Percentiles rank a stretch among this genome's conserved stretches.
Conservation (phyloP, 2,329 filamentous ascomycete species). For the Neonectria magnoliae region DNA sequence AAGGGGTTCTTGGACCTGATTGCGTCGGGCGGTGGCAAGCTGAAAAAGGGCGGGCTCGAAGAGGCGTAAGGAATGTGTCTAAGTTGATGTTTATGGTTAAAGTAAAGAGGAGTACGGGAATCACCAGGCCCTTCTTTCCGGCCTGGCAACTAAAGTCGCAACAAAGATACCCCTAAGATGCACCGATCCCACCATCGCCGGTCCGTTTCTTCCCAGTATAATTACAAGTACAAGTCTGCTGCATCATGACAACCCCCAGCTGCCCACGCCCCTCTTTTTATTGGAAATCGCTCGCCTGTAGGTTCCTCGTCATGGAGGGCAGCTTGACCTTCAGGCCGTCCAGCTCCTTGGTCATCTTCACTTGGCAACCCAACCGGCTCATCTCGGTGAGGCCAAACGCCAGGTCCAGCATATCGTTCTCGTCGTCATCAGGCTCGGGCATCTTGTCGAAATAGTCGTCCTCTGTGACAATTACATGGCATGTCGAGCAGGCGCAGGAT, state of each 20-base stretch:
- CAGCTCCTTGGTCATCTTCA: constrained; percentile 89
- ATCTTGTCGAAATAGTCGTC: constrained; percentile 81
- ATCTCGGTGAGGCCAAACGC: constrained; percentile 93
- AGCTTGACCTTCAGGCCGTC: constrained; percentile 87
- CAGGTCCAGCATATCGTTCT: constrained; percentile 91
- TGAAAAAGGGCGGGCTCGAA: constrained; percentile 68
- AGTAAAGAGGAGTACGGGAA: constrained; percentile 44
- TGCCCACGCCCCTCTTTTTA: constrained; percentile 26
- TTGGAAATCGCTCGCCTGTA: constrained; percentile 93
- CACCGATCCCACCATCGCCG: constrained; percentile 38
- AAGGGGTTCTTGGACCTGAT: constrained; percentile 96
- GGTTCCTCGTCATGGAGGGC: constrained; percentile 92
- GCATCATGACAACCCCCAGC: constrained; percentile 32
- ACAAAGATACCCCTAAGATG: constrained; percentile 46
- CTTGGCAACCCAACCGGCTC: constrained; percentile 84
- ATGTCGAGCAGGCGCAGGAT: constrained; percentile 92
- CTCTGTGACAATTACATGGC: constrained; percentile 85
- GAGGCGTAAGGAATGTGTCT: constrained; percentile 57
- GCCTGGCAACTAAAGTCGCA: constrained; percentile 41
- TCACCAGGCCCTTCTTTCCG: constrained; percentile 40
- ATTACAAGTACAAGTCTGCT: constrained; percentile 42
- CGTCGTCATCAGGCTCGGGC: constrained; percentile 80
- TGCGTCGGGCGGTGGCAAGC: constrained; percentile 67
- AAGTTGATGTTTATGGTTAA: constrained; percentile 25
- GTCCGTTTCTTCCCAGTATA: constrained; percentile 38